Evolutionary conservation across 495 filamentous ascomycete genomes (phyloP).

Genomic region (Penicillium paxilli): DNA sequence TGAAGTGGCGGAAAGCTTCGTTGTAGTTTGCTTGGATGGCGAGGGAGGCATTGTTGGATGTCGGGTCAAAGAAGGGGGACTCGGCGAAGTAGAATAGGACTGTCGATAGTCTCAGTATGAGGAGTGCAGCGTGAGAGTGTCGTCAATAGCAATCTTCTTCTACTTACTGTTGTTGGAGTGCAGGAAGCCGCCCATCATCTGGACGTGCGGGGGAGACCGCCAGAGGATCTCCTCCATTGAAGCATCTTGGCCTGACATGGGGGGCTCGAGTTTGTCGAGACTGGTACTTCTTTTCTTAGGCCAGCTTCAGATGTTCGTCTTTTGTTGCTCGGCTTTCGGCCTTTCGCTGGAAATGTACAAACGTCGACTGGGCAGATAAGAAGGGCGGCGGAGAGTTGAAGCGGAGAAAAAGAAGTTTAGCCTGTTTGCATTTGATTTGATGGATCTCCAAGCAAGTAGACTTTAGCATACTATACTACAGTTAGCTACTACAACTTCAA

Average conservation of each 20-base stretch:
- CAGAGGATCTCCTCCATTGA: constrained; percentile 79
- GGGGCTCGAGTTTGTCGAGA: background rate
- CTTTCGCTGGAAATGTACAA: background rate
- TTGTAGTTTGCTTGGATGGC: constrained; percentile 75
- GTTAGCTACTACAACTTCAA: too few relatives aligned
- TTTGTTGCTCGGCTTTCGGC: background rate
- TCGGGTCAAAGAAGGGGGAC: constrained; percentile 88
- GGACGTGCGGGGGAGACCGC: constrained; percentile 59
- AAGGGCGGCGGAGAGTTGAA: constrained; percentile 6
- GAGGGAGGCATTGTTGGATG: constrained; percentile 82
- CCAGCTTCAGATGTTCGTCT: background rate
- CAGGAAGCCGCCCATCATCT: constrained; percentile 57
- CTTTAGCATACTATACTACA: too few relatives aligned
- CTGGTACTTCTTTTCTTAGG: background rate
- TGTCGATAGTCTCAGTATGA: too few relatives aligned
- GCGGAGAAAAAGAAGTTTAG: constrained; percentile 32
- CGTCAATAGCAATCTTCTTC: too few relatives aligned
- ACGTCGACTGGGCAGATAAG: constrained; percentile 4
- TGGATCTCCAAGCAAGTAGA: too few relatives aligned
- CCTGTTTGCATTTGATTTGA: constrained; percentile 41
- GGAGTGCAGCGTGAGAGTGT: too few relatives aligned
- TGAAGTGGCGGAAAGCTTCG: constrained; percentile 60
- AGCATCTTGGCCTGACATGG: constrained; percentile 52
- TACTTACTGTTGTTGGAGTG: constrained; percentile 51
- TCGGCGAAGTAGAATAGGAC: constrained; percentile 88